A percentile compares a stretch with the other conserved stretches of the same genome.
Evolutionary conservation across 2,329 filamentous ascomycete genomes (phyloP).

Genomic region (Sclerotiophoma versabilis): DNA sequence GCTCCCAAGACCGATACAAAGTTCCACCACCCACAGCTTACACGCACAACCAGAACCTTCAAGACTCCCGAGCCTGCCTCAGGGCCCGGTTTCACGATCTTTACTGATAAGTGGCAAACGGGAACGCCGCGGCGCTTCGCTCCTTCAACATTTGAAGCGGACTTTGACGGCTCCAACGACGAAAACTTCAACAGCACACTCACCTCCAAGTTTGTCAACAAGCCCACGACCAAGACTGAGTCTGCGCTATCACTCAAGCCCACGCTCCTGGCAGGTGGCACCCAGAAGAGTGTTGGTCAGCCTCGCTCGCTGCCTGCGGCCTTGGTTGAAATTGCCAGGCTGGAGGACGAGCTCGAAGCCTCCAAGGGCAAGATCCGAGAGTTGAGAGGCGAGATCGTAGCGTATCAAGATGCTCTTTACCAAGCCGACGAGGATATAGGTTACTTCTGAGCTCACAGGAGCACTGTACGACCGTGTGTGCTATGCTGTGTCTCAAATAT

Average conservation of each 20-base stretch:
- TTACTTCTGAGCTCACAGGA: background rate
- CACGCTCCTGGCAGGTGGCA: background rate
- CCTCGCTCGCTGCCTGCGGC: conserved; percentile 1
- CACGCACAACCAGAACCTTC: background rate
- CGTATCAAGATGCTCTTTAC: conserved; percentile 11
- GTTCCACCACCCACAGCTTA: too few relatives aligned
- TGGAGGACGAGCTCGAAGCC: conserved; percentile 3
- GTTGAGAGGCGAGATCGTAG: conserved; percentile 9
- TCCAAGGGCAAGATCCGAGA: background rate
- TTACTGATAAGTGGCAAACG: background rate
- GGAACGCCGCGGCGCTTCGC: background rate
- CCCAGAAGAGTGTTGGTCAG: background rate
- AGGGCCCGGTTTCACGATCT: conserved; percentile 2
- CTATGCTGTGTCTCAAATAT: conserved; percentile 1
- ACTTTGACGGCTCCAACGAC: background rate
- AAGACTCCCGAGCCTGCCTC: background rate
- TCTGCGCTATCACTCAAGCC: background rate
- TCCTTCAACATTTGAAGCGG: background rate
- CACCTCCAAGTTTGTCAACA: background rate
- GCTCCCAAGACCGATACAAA: background rate
- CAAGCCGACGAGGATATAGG: conserved; percentile 5
- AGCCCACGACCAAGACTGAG: background rate
- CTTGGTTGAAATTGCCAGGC: conserved; percentile 2
- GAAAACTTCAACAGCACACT: background rate
- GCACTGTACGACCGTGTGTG: background rate